A percentile compares a stretch with the other conserved stretches of the same genome.
Conservation (phyloP, 1,284 basidiomycete species). For the Naganishia albida region DNA sequence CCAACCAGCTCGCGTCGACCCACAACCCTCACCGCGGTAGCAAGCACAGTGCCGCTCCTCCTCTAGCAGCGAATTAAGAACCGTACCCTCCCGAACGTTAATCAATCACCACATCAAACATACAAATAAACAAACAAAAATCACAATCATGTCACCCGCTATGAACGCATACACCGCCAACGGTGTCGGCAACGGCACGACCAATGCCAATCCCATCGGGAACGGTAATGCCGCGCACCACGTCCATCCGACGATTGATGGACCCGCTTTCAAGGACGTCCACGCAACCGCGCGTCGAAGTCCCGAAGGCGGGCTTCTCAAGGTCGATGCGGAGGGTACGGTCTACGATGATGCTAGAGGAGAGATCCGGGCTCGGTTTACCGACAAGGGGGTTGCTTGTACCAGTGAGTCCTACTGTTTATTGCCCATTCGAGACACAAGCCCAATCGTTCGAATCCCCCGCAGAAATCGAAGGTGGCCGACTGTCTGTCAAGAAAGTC, state of each 20-base stretch:
- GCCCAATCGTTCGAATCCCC: no score
- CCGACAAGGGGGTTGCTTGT: slow-evolving; percentile 79
- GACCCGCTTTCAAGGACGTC: slow-evolving; percentile 49
- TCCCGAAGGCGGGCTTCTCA: slow-evolving; percentile 61
- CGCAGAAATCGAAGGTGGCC: slow-evolving; percentile 62
- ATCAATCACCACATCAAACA: slow-evolving; percentile 29
- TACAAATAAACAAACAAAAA: slow-evolving; percentile 32
- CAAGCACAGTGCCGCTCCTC: slow-evolving; percentile 54
- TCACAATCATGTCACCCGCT: slow-evolving; percentile 51
- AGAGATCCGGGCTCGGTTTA: slow-evolving; percentile 78
- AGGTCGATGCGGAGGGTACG: slow-evolving; percentile 81
- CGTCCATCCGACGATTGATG: slow-evolving; percentile 14
- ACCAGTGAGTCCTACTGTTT: slow-evolving; percentile 45
- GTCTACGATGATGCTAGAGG: slow-evolving; percentile 68
- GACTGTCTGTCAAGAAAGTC: slow-evolving; percentile 70
- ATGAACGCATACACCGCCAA: slow-evolving; percentile 37
- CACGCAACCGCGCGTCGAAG: slow-evolving; percentile 84
- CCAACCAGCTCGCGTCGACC: slow-evolving; percentile 75
- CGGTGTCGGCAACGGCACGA: slow-evolving; percentile 52
- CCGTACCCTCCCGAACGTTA: slow-evolving; percentile 29
- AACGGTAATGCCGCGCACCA: slow-evolving; percentile 58
- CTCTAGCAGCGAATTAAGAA: slow-evolving; percentile 45
- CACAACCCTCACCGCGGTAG: slow-evolving; percentile 62
- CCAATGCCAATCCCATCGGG: slow-evolving; percentile 62
- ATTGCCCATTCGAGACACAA: no score